Conservation (phyloP, 2,329 filamentous ascomycete genomes). For the Talaromyces funiculosus region DNA sequence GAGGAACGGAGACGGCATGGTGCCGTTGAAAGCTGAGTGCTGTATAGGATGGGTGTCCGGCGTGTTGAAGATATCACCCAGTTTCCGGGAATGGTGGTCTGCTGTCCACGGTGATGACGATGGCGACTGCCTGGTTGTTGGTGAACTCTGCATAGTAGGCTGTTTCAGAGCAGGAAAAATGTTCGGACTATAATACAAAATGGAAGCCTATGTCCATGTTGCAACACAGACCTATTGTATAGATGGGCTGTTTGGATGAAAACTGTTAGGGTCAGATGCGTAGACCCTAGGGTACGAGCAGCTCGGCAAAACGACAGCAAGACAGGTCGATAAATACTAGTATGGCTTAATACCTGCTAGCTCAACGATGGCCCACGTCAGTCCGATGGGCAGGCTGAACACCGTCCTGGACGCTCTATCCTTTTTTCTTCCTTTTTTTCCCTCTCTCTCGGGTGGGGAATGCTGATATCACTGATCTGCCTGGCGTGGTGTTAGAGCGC, state of each 20-base stretch:
- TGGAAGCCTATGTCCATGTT: slow-evolving; percentile 10
- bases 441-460: slow-evolving; percentile 6
- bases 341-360: neutral
- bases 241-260: neutral
- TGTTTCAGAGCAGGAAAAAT: neutral
- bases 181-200: neutral
- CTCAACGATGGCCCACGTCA: neutral
- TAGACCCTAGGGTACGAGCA: neutral
- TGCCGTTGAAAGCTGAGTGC: slow-evolving; percentile 51
- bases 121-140: slow-evolving; percentile 6
- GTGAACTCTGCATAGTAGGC: slow-evolving; percentile 7
- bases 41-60: slow-evolving; percentile 49
- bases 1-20: slow-evolving; percentile 49
- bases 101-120: slow-evolving; percentile 6
- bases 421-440: neutral
- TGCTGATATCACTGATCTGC: slow-evolving; percentile 11
- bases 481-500: neutral
- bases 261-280: neutral
- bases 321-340: neutral
- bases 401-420: neutral
- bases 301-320: neutral
- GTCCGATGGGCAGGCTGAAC: neutral
- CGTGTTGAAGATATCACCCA: slow-evolving; percentile 35
- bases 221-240: neutral
- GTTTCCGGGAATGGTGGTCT: slow-evolving; percentile 14